Evolutionary conservation across 352 stramenopile species (phyloP).

Genomic region (Phytophthora citrophthora): DNA sequence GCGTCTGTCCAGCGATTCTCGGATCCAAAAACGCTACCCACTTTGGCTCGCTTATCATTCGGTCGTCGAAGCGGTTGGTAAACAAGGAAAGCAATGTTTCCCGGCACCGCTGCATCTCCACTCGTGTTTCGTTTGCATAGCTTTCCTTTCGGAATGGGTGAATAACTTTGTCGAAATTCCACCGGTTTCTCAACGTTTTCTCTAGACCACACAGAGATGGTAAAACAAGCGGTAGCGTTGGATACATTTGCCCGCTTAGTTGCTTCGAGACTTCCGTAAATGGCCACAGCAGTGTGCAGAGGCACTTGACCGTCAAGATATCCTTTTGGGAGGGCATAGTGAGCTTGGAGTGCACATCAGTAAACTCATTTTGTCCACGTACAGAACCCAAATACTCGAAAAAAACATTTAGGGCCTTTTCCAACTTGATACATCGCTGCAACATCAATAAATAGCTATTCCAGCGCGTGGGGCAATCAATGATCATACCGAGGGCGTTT

Average conservation of each 20-base stretch:
- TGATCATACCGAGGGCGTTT: neutral
- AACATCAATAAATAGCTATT: neutral
- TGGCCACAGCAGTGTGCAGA: neutral
- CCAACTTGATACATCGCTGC: neutral
- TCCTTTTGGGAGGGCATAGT: neutral
- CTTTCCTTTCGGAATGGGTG: neutral
- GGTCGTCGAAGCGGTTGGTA: no score
- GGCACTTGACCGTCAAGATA: neutral
- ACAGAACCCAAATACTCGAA: neutral
- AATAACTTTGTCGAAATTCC: neutral
- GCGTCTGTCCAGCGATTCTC: no score
- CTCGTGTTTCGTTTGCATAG: neutral
- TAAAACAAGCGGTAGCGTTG: neutral
- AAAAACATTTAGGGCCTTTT: no score
- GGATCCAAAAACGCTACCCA: no score
- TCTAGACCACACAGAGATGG: neutral
- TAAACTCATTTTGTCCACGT: neutral
- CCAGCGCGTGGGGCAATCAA: neutral
- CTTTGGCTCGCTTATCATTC: no score
- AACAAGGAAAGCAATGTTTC: no score
- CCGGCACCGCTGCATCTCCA: no score
- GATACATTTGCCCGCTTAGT: neutral
- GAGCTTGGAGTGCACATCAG: neutral
- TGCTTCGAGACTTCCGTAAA: neutral
- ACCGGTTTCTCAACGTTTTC: neutral